Base-by-base conservation (phyloP, 257 asterid species). In the Rauvolfia tetraphylla region DNA sequence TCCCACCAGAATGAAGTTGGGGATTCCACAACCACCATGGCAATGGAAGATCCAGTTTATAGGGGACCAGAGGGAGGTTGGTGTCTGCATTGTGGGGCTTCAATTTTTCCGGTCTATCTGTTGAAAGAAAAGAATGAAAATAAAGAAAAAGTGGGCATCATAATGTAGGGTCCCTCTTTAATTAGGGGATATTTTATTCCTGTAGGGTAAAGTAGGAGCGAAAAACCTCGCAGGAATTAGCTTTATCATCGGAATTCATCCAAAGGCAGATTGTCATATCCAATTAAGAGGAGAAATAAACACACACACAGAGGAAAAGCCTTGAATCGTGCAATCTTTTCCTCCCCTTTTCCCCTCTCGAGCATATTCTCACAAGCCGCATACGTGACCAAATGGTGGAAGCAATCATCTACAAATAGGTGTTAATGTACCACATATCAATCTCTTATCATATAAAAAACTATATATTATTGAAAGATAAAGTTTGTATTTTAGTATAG, bases 121-220 rank as follows among this genome's bases (percentile, higher is more conserved):
- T 13, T 63, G 18, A 66, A 25, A 75, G 48, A 36, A 51, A 39
- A 22, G 7, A 34, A 33, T 3, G 22, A 10, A 34, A 14, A 17
- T 3, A 51, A 73, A n/a, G 18, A n/a, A 29, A 58, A 42, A 59
- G 8, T 3, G 2, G 11, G 62, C 25, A 54, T 54, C 63, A 39
- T 67, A 42, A 62, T 11, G 15, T 31, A 62, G 71, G 78, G 41
- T 38, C 74, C 61, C 61, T 54, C 54, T 58, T n/a, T 75, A 46
- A 38, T 79, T 69, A 49, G 39, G 75, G 63, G 53, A 80, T 75
- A 25, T 41, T 53, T 68, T 49, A 36, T 68, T 63, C 38, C 8
- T 74, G 82, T 79, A 59, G 76, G 80, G 75, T 67, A 73, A 76
- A 83, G 84, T 9, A 56, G 78, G 61, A 61, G 42, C 82, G 54